Evolutionary conservation across 2,329 filamentous ascomycete genomes (phyloP).

Genomic region (Diaporthe citrichinensis): DNA sequence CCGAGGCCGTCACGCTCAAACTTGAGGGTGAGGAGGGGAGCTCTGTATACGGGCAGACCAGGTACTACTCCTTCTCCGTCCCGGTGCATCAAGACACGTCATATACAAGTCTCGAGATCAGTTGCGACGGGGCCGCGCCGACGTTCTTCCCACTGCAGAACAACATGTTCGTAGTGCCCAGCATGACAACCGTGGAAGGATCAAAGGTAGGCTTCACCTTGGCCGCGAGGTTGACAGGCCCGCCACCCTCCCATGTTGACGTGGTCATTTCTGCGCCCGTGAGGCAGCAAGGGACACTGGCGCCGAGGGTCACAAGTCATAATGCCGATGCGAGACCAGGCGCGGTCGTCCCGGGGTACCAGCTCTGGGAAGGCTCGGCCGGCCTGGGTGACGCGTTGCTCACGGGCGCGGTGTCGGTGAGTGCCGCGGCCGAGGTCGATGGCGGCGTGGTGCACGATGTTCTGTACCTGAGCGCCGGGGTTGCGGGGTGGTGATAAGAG

Average conservation of each 20-base stretch:
- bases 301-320: not conserved
- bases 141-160: not conserved
- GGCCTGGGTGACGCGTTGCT: not conserved
- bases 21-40: not conserved
- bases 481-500: not conserved
- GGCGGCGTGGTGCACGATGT: not conserved
- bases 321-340: too few relatives aligned
- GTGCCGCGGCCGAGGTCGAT: not conserved
- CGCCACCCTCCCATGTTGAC: not conserved
- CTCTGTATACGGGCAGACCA: not conserved
- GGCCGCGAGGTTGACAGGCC: not conserved
- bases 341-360: not conserved
- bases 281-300: not conserved
- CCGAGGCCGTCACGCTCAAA: not conserved
- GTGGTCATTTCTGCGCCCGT: not conserved
- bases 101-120: not conserved
- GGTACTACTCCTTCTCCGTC: not conserved
- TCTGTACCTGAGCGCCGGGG: constrained; percentile 9
- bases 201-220: not conserved
- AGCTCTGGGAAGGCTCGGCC: not conserved
- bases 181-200: not conserved
- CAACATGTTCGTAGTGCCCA: not conserved
- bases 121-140: not conserved
- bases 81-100: not conserved
- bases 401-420: constrained; percentile 8